Percentiles rank a stretch among this genome's conserved stretches.
phyloP scores from a whole-genome alignment of 768 basidiomycete species.

The Lentinula guzmanii region DNA sequence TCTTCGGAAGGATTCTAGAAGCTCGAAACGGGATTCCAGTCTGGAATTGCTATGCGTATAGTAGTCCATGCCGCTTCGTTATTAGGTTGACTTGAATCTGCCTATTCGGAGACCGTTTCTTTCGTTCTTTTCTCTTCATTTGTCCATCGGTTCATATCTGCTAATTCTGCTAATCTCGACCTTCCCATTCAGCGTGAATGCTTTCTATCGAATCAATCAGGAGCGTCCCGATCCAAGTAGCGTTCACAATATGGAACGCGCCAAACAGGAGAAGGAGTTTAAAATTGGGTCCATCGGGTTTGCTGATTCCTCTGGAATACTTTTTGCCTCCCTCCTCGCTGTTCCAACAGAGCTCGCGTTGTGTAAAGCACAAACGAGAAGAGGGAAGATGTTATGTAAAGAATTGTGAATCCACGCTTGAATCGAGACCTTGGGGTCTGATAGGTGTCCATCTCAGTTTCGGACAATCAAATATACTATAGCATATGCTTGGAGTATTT shows the following conservation, averaged over 20 bases:
- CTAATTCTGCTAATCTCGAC: not conserved
- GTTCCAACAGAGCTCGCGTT: slow-evolving; percentile 72
- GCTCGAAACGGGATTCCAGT: not conserved
- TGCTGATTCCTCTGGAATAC: slow-evolving; percentile 72
- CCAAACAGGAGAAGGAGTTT: slow-evolving; percentile 78
- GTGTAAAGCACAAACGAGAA: slow-evolving; percentile 64
- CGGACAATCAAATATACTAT: no score
- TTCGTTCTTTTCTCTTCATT: not conserved
- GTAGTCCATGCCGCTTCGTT: not conserved
- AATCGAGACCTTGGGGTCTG: not conserved
- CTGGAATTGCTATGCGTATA: not conserved
- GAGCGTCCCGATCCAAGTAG: slow-evolving; percentile 47
- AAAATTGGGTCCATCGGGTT: slow-evolving; percentile 89
- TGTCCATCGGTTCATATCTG: not conserved
- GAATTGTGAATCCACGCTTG: slow-evolving; percentile 34
- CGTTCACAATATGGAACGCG: slow-evolving; percentile 47
- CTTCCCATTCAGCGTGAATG: slow-evolving; percentile 59
- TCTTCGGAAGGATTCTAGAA: not conserved
- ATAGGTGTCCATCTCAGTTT: not conserved
- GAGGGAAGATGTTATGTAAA: slow-evolving; percentile 69
- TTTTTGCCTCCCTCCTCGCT: slow-evolving; percentile 57
- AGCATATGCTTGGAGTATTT: no score
- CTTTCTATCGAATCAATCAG: slow-evolving; percentile 79
- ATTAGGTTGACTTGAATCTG: slow-evolving; percentile 6
- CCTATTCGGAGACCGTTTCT: not conserved